Evolutionary conservation across 176 grass and related monocot species (phyloP).

Genomic region (Stipa capillata): DNA sequence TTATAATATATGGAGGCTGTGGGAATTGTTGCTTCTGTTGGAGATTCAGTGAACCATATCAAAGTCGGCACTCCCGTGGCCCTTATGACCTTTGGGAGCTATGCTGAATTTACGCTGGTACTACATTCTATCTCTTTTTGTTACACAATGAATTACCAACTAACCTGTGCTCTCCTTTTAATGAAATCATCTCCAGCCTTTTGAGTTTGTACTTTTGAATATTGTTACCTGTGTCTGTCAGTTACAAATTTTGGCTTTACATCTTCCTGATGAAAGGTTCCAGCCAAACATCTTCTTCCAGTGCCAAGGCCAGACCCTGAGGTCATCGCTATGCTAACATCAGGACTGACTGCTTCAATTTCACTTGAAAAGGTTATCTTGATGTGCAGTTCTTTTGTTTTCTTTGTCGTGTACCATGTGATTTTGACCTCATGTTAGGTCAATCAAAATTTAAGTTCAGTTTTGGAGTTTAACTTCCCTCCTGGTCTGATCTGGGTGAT

Average conservation of each 20-base stretch:
- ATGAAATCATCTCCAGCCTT: constrained; percentile 11
- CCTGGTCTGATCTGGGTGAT: constrained; percentile 4
- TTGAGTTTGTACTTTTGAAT: background rate
- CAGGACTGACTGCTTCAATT: constrained; percentile 98
- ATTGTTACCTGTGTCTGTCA: background rate
- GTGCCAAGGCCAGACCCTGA: constrained; percentile 89
- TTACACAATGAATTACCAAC: constrained; percentile 9
- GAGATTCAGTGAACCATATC: constrained; percentile 69
- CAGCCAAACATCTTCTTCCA: constrained; percentile 91
- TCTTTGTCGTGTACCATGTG: background rate
- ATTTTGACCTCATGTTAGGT: constrained; percentile 14
- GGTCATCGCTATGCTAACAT: constrained; percentile 97
- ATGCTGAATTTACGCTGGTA: constrained; percentile 85
- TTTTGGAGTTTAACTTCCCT: background rate
- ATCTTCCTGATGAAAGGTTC: constrained; percentile 58
- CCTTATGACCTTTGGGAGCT: constrained; percentile 93
- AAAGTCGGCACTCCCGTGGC: constrained; percentile 92
- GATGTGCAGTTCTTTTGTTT: background rate
- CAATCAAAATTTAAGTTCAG: background rate
- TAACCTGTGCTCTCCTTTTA: background rate
- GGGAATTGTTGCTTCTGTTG: constrained; percentile 83
- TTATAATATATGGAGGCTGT: constrained; percentile 60
- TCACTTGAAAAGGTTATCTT: constrained; percentile 82
- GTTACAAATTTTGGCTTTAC: constrained; percentile 15
- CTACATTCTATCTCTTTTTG: constrained; percentile 10